Evolutionary conservation across 257 asterid genomes (phyloP).

Genomic region (Anisodus tanguticus): DNA sequence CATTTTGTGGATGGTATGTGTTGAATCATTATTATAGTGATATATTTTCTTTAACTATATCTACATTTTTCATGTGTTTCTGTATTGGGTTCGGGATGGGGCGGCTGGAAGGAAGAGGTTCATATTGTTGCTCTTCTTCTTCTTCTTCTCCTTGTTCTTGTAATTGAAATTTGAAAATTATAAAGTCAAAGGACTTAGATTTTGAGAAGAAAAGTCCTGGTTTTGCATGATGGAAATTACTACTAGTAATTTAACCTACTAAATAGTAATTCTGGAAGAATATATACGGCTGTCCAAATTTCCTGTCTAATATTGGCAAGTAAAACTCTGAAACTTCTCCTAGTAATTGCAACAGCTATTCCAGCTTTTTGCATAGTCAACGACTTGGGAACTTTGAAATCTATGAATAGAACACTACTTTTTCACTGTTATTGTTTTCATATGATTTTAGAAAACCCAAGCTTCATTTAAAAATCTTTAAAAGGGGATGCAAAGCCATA

Average conservation of each 20-base stretch:
- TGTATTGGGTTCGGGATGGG: too few relatives aligned
- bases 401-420: not conserved
- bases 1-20: too few relatives aligned
- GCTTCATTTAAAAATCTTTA: not conserved
- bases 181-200: not conserved
- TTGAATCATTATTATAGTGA: not conserved
- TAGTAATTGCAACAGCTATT: not conserved
- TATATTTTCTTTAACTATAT: not conserved
- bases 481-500: not conserved
- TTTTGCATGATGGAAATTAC: too few relatives aligned
- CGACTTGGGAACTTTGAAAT: slow-evolving; percentile 1
- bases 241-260: not conserved
- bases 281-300: not conserved
- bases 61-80: too few relatives aligned
- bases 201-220: not conserved
- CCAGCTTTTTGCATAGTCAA: not conserved
- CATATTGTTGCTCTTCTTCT: not conserved
- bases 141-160: not conserved
- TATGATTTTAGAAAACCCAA: not conserved
- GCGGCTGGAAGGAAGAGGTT: too few relatives aligned
- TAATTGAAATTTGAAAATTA: not conserved
- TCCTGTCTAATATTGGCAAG: not conserved
- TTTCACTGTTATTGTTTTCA: not conserved
- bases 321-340: not conserved
- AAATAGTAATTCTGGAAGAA: not conserved